Conservation (phyloP, 2,329 filamentous ascomycete genomes). For the Raffaelea deltoideospora region DNA sequence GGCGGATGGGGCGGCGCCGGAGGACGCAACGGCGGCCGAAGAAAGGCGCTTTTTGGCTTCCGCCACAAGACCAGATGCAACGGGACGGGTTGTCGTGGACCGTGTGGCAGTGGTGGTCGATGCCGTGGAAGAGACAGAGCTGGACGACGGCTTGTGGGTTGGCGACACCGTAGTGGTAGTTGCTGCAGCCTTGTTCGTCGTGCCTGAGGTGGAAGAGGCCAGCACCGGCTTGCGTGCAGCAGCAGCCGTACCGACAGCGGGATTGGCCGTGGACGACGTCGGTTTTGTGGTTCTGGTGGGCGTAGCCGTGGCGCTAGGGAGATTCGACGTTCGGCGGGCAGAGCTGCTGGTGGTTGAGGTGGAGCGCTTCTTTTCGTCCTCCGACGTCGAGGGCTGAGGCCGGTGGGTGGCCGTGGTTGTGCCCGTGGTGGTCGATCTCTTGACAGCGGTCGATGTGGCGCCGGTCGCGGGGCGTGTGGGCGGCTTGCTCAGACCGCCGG, state of each 20-base stretch:
- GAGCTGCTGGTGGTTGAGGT: slow-evolving; percentile 6
- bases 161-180: slow-evolving; percentile 13
- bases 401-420: slow-evolving; percentile 16
- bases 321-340: slow-evolving; percentile 18
- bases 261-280: not conserved
- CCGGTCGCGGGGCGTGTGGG: slow-evolving; percentile 15
- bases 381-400: slow-evolving; percentile 19
- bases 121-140: slow-evolving; percentile 22
- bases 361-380: slow-evolving; percentile 21
- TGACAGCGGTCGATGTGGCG: slow-evolving; percentile 11
- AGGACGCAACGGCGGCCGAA: slow-evolving; percentile 25
- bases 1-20: slow-evolving; percentile 21
- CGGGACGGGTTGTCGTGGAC: slow-evolving; percentile 15
- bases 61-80: slow-evolving; percentile 22
- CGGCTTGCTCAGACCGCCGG: slow-evolving; percentile 15
- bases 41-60: slow-evolving; percentile 45
- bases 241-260: slow-evolving; percentile 7
- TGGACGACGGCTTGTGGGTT: slow-evolving; percentile 15
- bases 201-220: slow-evolving; percentile 9
- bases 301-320: slow-evolving; percentile 6
- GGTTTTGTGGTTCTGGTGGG: not conserved
- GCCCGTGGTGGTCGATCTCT: slow-evolving; percentile 17
- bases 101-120: slow-evolving; percentile 15
- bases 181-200: slow-evolving; percentile 17
- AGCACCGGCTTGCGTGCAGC: slow-evolving; percentile 17